Evolutionary conservation across 768 basidiomycete genomes (phyloP).

Genomic region (Agaricus sinodeliciosus): DNA sequence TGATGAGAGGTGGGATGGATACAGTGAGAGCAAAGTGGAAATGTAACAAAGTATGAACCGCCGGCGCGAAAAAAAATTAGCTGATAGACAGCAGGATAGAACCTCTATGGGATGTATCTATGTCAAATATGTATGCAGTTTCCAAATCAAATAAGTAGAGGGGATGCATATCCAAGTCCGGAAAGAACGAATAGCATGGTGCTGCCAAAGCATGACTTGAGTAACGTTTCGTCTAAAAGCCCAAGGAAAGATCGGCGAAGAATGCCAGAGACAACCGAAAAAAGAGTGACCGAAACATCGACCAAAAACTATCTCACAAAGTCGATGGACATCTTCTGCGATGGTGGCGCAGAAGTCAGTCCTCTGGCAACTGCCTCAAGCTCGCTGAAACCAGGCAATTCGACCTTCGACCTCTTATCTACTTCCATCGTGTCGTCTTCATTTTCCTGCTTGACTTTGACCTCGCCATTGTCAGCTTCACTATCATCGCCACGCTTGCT

Average conservation of each 20-base stretch:
- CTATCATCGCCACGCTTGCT: conserved; percentile 15
- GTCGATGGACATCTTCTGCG: conserved; percentile 18
- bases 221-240: conserved; percentile 3
- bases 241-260: background rate
- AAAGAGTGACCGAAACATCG: background rate
- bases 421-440: conserved; percentile 1
- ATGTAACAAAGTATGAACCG: background rate
- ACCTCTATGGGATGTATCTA: conserved; percentile 6
- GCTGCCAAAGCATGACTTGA: background rate
- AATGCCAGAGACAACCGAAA: conserved; percentile 1
- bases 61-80: background rate
- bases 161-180: background rate
- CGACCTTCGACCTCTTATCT: conserved; percentile 29
- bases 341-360: conserved; percentile 6
- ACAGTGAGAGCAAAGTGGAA: background rate
- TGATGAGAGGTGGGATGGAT: background rate
- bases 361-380: conserved; percentile 49
- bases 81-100: background rate
- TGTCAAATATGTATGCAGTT: conserved; percentile 2
- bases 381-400: conserved; percentile 57
- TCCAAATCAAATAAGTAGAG: conserved; percentile 7
- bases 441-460: conserved; percentile 9
- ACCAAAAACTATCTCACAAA: conserved; percentile 8
- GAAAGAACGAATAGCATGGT: background rate
- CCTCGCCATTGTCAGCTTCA: conserved; percentile 10